A percentile compares a stretch with the other conserved stretches of the same genome.
Conservation (phyloP, 805 yeast genomes). For the Kodamaea neixiangensis region DNA sequence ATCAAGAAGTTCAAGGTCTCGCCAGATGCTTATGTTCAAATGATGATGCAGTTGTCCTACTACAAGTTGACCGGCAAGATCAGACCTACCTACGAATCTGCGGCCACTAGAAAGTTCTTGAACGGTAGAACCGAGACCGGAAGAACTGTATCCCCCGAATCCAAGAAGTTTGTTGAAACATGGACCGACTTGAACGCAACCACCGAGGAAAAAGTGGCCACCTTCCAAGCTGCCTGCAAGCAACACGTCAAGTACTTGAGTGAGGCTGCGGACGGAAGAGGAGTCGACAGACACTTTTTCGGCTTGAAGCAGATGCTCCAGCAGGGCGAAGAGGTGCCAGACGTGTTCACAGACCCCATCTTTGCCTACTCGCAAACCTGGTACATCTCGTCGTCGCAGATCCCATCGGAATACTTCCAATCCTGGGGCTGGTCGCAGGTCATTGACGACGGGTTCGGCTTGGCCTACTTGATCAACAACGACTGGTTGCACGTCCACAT, state of each 20-base stretch:
- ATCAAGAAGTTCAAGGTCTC: conserved; percentile 84
- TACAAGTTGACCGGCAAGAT: conserved; percentile 76
- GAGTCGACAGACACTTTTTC: conserved; percentile 91
- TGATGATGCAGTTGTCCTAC: conserved; percentile 88
- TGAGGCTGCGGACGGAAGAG: conserved; percentile 81
- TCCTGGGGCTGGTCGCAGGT: conserved; percentile 98
- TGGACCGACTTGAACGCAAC: conserved; percentile 62
- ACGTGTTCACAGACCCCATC: conserved; percentile 72
- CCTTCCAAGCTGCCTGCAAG: conserved; percentile 70
- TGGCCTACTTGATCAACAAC: conserved; percentile 88
- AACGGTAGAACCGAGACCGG: conserved; percentile 95
- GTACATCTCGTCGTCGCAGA: conserved; percentile 87
- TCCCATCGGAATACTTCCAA: conserved; percentile 76
- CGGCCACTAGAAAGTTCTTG: conserved; percentile 86
- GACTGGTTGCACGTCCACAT: conserved; percentile 86
- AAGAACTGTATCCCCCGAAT: conserved; percentile 75
- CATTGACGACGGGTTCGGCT: conserved; percentile 88
- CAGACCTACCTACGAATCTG: conserved; percentile 94
- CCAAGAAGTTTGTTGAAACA: conserved; percentile 67
- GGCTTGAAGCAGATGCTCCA: conserved; percentile 77
- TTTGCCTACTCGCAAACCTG: conserved; percentile 77
- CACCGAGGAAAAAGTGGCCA: conserved; percentile 56
- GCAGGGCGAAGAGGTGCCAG: conserved; percentile 62
- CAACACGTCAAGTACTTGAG: conserved; percentile 75
- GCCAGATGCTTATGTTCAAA: conserved; percentile 93